A percentile compares a stretch with the other conserved stretches of the same genome.
Conservation (phyloP, 805 yeast species). For the Millerozyma miso region DNA sequence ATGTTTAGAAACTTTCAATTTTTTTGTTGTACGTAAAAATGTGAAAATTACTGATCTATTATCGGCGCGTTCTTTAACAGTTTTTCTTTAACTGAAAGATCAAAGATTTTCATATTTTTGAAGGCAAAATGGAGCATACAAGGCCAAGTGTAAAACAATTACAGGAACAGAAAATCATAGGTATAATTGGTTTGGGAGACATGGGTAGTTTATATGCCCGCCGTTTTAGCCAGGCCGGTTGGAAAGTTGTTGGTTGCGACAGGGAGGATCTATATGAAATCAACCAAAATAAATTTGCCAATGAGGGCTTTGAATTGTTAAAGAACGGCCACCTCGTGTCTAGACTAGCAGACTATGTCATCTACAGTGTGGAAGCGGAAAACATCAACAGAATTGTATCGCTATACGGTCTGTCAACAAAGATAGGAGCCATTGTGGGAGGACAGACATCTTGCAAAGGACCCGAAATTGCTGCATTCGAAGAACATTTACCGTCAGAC, state of each 20-base stretch:
- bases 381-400: slow-evolving; percentile 68
- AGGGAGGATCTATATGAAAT: slow-evolving; percentile 58
- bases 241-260: slow-evolving; percentile 89
- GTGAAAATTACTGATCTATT: neutral
- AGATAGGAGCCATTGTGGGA: slow-evolving; percentile 88
- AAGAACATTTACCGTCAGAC: slow-evolving; percentile 67
- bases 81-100: no score
- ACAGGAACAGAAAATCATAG: slow-evolving; percentile 53
- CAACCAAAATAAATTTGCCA: slow-evolving; percentile 35
- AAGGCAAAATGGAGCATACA: slow-evolving; percentile 6
- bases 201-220: slow-evolving; percentile 91
- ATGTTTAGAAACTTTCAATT: neutral
- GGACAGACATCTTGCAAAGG: slow-evolving; percentile 96
- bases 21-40: neutral
- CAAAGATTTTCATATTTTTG: neutral
- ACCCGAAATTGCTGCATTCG: slow-evolving; percentile 87
- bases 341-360: slow-evolving; percentile 72
- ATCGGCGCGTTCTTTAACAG: neutral
- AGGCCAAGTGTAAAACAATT: slow-evolving; percentile 4
- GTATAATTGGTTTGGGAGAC: slow-evolving; percentile 94
- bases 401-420: slow-evolving; percentile 81
- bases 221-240: slow-evolving; percentile 73
- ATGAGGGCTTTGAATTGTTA: slow-evolving; percentile 52
- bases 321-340: slow-evolving; percentile 81
- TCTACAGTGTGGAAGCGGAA: slow-evolving; percentile 93